Conservation (phyloP, 495 filamentous ascomycete genomes). For the Tuber brumale region DNA sequence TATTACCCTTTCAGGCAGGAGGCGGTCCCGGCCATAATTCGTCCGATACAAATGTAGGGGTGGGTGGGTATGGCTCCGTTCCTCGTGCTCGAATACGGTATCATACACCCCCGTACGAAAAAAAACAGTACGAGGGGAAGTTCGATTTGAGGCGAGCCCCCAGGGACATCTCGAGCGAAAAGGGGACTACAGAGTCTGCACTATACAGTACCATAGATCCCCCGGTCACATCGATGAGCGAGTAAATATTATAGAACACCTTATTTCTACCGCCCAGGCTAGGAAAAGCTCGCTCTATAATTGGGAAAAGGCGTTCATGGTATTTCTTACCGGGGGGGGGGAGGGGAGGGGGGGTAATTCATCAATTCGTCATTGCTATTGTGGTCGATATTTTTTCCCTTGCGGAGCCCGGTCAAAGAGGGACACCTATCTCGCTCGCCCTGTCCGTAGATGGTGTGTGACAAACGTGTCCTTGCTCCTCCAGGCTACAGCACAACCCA, state of each 20-base stretch:
- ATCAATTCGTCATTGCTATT: neutral
- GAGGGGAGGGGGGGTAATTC: neutral
- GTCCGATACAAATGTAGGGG: too few species aligned
- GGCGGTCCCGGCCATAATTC: too few species aligned
- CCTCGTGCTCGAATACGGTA: too few species aligned
- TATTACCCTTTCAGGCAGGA: too few species aligned
- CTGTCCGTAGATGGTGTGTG: neutral
- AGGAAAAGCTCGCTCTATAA: neutral
- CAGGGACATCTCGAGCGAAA: neutral
- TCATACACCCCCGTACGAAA: too few species aligned
- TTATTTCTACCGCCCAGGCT: neutral
- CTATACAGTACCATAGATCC: neutral
- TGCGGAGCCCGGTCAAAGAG: neutral
- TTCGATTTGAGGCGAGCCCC: neutral
- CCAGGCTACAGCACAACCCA: neutral
- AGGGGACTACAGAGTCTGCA: neutral
- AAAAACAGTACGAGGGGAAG: too few species aligned
- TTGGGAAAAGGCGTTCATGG: neutral
- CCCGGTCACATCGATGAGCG: neutral
- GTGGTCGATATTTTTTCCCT: neutral
- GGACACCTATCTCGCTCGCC: neutral
- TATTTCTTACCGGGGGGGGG: neutral
- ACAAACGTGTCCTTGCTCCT: neutral
- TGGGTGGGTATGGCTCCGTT: too few species aligned
- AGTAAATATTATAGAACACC: neutral